Evolutionary conservation across 306 rosid species (phyloP).

Genomic region (Fragaria vesca): DNA sequence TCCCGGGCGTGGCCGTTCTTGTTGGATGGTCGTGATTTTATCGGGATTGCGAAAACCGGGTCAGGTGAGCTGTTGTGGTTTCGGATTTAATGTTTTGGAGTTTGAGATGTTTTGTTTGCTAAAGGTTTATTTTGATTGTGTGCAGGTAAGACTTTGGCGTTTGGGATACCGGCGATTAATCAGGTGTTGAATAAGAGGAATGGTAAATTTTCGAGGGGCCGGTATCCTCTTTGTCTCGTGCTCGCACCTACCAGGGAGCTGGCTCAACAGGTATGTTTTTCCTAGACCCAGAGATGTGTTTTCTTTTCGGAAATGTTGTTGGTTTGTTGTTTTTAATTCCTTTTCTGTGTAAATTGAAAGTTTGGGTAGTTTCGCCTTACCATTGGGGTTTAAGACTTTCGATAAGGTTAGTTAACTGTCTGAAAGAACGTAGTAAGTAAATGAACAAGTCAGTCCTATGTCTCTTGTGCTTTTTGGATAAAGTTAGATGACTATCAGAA

Average conservation of each 20-base stretch:
- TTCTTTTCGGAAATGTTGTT: slow-evolving; percentile 9
- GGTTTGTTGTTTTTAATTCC: neutral
- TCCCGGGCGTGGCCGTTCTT: slow-evolving; percentile 94
- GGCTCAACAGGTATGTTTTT: slow-evolving; percentile 82
- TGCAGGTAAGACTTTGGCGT: slow-evolving; percentile 89
- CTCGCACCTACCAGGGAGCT: slow-evolving; percentile 95
- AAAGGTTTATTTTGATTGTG: neutral
- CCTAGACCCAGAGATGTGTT: neutral
- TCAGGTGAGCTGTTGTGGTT: slow-evolving; percentile 50
- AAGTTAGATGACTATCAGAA: neutral
- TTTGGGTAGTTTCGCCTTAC: too few relatives aligned
- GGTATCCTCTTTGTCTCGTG: slow-evolving; percentile 81
- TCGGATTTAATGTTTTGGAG: neutral
- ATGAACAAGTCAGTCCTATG: neutral
- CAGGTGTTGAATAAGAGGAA: slow-evolving; percentile 72
- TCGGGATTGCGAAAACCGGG: slow-evolving; percentile 96
- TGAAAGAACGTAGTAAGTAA: neutral
- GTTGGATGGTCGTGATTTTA: slow-evolving; percentile 82
- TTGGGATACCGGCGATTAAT: slow-evolving; percentile 82
- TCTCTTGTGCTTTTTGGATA: neutral
- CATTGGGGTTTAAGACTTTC: too few relatives aligned
- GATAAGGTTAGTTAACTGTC: neutral
- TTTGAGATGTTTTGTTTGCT: neutral
- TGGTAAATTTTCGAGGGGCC: slow-evolving; percentile 52
- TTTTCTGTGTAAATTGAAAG: neutral